Evolutionary conservation across 805 yeast genomes (phyloP).

Genomic region (Candida fluviatilis): DNA sequence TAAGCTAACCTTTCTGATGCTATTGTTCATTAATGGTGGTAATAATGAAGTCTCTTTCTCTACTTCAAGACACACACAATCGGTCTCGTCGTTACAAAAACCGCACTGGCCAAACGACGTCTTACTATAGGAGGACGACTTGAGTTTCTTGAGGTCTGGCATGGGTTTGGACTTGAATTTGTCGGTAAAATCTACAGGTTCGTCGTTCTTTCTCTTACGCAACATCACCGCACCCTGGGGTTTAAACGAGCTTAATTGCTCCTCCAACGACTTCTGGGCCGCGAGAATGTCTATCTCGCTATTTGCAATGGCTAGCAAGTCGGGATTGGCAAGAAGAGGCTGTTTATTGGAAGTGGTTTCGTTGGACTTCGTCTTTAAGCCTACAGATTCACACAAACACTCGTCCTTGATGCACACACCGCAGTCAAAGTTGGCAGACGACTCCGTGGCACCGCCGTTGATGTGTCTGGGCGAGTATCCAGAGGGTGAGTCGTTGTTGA

Average conservation of each 20-base stretch:
- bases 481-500: constrained; percentile 3
- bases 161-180: constrained; percentile 32
- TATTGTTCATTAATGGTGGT: constrained; percentile 37
- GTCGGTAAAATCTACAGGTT: constrained; percentile 51
- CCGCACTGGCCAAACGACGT: constrained; percentile 66
- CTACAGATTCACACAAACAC: constrained; percentile 59
- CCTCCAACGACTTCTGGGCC: constrained; percentile 18
- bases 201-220: constrained; percentile 28
- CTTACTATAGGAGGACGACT: constrained; percentile 28
- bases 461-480: constrained; percentile 6
- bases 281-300: constrained; percentile 1
- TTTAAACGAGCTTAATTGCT: constrained; percentile 39
- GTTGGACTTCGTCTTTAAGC: constrained; percentile 25
- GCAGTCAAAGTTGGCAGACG: constrained; percentile 41
- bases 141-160: constrained; percentile 35
- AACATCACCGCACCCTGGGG: constrained; percentile 70
- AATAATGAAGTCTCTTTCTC: constrained; percentile 48
- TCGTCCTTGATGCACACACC: constrained; percentile 67
- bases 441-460: constrained; percentile 5
- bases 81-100: constrained; percentile 86
- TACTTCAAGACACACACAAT: constrained; percentile 87
- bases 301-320: constrained; percentile 1
- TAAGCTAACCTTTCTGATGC: constrained; percentile 35
- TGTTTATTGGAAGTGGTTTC: background rate
- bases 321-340: background rate